Base-by-base conservation (phyloP, 2,329 filamentous ascomycete species). In the Nigrospora osmanthi region DNA sequence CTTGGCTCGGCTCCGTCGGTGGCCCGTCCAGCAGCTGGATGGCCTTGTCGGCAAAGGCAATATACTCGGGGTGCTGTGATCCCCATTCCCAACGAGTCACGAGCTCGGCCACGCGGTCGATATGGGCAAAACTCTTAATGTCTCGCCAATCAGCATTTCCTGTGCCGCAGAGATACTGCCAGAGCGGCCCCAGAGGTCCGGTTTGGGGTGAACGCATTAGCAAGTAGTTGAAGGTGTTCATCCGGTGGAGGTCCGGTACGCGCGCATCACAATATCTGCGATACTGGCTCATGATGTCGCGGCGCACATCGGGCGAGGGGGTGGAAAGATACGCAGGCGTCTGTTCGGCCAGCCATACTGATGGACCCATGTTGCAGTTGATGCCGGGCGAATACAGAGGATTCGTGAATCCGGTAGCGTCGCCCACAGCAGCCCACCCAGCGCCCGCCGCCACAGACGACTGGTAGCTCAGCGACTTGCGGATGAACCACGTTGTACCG, bases 161-260 rank as follows among this genome's bases (percentile, higher is more conserved):
- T 1, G 47, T 49, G 11, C 52, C 52, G 35, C 43, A 44, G 2
- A 56, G 38, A 31, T 55, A 54, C 17, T 55, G 51, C 54, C 54
- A 56, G 13, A 57, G 35, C 7, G 54, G 49, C 11, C 52, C 54
- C 3, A 51, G 17, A 11, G 52, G 51, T 5, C 52, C 54, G 9
- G 51, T 46, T 9, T 42, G 35, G 2, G 54, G 54, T 16, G 48
- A 47, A 12, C 52, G 49, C 44, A 57, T 53, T 17, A 47, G 51
- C 12, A 51, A 30, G 30, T 57, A 56, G 28, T 56, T 52, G 40
- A 57, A 56, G 3, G 50, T 38, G 36, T 57, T 56, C 52, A 57
- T 55, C 13, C 48, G 50, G 35, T 57, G 45, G 6, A 54, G 43
- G 23, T 50, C 49, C 1, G 47, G 47, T 34, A 53, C 41, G 3